Conservation (phyloP, 1,284 basidiomycete genomes). For the Tylopilus sp. region DNA sequence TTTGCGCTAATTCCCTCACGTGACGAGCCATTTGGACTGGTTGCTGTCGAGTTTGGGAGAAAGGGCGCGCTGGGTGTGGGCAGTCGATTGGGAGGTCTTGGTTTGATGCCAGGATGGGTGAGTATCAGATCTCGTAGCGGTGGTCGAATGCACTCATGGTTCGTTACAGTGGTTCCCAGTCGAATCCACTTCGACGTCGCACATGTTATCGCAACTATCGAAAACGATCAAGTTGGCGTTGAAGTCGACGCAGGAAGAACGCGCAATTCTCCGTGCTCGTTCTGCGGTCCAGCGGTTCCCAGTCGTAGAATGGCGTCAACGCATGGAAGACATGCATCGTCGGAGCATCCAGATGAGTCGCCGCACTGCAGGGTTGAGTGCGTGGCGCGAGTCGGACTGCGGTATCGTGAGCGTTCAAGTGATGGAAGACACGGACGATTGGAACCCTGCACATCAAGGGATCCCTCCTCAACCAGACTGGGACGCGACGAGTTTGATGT, state of each 20-base stretch:
- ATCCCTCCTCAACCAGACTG: conserved; percentile 53
- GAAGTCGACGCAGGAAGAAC: conserved; percentile 85
- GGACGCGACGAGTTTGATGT: conserved; percentile 41
- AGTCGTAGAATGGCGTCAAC: conserved; percentile 93
- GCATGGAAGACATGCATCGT: conserved; percentile 90
- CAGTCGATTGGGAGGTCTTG: conserved; percentile 86
- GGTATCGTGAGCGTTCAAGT: conserved; percentile 46
- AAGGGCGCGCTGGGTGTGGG: conserved; percentile 95
- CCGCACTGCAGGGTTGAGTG: conserved; percentile 61
- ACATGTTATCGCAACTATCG: conserved; percentile 92
- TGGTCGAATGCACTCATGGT: conserved; percentile 5
- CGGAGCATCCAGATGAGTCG: conserved; percentile 78
- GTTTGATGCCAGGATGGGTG: conserved; percentile 96
- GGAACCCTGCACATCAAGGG: conserved; percentile 51
- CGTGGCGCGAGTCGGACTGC: conserved; percentile 75
- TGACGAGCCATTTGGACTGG: conserved; percentile 92
- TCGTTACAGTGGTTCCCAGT: conserved; percentile 84
- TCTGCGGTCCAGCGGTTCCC: conserved; percentile 94
- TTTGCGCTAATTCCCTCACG: conserved; percentile 92
- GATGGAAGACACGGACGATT: conserved; percentile 50
- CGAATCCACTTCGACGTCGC: conserved; percentile 83
- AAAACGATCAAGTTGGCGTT: conserved; percentile 93
- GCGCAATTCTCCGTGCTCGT: conserved; percentile 85
- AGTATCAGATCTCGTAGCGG: conserved; percentile 23
- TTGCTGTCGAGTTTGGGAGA: conserved; percentile 91